These are phyloP conservation scores for Pelargonium nanum DNA, from an alignment of 345 rosid genomes.

Conservation along the genomic window DNA sequence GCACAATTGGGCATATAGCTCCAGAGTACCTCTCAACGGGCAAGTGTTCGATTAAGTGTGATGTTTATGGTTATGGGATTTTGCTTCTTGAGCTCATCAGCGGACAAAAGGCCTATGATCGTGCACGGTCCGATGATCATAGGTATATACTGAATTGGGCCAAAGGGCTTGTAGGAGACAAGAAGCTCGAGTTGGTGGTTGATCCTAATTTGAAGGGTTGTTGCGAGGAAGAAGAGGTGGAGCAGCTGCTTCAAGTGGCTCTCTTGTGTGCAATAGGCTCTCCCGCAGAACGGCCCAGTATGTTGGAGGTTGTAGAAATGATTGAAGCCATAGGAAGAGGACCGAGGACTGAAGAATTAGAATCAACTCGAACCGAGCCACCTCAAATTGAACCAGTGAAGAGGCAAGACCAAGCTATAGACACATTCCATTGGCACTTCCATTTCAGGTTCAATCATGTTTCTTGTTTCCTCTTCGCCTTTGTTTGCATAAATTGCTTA, in stretches of 20 bases:
- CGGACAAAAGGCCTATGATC: neutral
- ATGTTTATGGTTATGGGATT: too few species aligned
- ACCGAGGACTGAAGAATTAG: neutral
- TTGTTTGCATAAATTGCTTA: neutral
- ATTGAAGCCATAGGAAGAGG: neutral
- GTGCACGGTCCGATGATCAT: neutral
- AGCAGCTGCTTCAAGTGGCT: neutral
- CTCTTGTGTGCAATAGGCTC: too few species aligned
- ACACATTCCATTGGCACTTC: neutral
- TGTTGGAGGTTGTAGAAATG: neutral
- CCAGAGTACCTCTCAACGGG: too few species aligned
- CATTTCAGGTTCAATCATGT: neutral
- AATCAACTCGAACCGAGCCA: neutral
- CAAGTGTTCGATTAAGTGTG: too few species aligned
- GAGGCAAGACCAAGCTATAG: neutral
- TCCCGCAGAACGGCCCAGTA: too few species aligned
- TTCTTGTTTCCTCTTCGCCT: neutral
- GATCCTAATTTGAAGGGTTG: slow-evolving; percentile 6
- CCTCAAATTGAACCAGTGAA: neutral
- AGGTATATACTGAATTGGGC: too few species aligned
- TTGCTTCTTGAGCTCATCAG: neutral
- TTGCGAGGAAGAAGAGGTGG: slow-evolving; percentile 3
- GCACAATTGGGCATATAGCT: too few species aligned
- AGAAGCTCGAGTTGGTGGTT: neutral
- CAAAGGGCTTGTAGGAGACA: neutral